Evolutionary conservation across 202 grass and related monocot species (phyloP), one percentile per base, ranked within the genome.

Genomic region (Hordeum pubiflorum): DNA sequence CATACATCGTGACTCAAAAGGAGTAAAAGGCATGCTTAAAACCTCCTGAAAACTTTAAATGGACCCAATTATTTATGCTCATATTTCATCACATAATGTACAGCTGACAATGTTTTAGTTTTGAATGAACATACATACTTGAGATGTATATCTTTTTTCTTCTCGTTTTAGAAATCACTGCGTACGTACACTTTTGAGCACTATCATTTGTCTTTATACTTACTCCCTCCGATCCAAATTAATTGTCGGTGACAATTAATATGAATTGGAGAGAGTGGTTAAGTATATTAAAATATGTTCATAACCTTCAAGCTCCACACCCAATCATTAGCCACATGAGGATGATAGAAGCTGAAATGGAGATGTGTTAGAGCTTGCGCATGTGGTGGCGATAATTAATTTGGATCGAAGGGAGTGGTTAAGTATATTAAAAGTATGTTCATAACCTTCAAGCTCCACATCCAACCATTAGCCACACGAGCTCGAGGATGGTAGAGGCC

Each of bases 321-420:
- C 17, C 7, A 34, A 36, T 31, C 62, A 18, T 29, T 63, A 36
- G 7, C 31, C 62, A n/a, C 29, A 36, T 15, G 17, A 36, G 62
- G 31, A 34, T 7, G 62, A 14, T 32, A 65, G 31, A 65, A 14
- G 31, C 17, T n/a, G 62, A n/a, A 61, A 88, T n/a, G 76, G 32
- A 58, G 70, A 88, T 70, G 41, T 61, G 22, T 55, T 84, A 52
- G 50, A 84, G 22, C 61, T 64, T 18, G 31, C 31, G 79, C 76
- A 84, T 70, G 81, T 56, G 76, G 62, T 79, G 69, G 31, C 31
- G 31, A 32, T 5, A 32, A 32, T 32, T 32, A 32, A 32, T 32
- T 32, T 32, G 31, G 5, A 34, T 7, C 33, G 33, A 34, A 7
- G 33, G 33, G 4, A 32, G 4, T 32, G 31, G 31, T 32, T 32